These are phyloP conservation scores for Penicillium lividum DNA, from an alignment of 495 filamentous ascomycete genomes.

Conservation along the genomic window DNA sequence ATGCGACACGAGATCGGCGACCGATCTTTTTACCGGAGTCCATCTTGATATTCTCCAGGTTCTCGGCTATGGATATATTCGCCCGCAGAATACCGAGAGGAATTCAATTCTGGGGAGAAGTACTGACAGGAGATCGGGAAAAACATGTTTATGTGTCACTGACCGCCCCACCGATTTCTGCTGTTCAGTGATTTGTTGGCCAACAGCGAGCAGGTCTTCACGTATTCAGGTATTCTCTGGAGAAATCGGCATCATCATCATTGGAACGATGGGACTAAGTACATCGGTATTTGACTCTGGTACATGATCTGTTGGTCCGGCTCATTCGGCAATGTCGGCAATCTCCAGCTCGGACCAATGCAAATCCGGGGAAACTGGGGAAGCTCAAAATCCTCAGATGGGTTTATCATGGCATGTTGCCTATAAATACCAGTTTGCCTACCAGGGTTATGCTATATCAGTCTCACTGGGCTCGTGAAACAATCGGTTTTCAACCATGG, in stretches of 20 bases:
- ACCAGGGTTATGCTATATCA: not conserved
- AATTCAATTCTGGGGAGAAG: too few species aligned
- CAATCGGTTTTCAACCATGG: not conserved
- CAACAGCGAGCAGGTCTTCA: too few species aligned
- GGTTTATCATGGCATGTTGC: not conserved
- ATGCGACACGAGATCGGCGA: slow-evolving; percentile 7
- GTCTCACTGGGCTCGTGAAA: not conserved
- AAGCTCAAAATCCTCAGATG: too few species aligned
- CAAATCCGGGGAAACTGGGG: slow-evolving; percentile 7
- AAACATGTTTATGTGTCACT: not conserved
- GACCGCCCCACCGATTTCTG: not conserved
- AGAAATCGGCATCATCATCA: too few species aligned
- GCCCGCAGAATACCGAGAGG: too few species aligned
- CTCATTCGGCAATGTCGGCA: slow-evolving; percentile 6
- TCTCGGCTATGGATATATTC: too few species aligned
- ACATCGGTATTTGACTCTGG: too few species aligned
- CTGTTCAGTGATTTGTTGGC: too few species aligned
- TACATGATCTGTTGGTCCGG: too few species aligned
- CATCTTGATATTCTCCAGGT: too few species aligned
- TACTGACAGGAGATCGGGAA: not conserved
- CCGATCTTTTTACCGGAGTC: not conserved
- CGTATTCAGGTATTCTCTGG: too few species aligned
- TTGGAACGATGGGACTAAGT: too few species aligned
- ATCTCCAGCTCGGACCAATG: not conserved
- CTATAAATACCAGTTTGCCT: slow-evolving; percentile 3